Evolutionary conservation across 768 basidiomycete species (phyloP).

Genomic region (Thelephora ganbajun): DNA sequence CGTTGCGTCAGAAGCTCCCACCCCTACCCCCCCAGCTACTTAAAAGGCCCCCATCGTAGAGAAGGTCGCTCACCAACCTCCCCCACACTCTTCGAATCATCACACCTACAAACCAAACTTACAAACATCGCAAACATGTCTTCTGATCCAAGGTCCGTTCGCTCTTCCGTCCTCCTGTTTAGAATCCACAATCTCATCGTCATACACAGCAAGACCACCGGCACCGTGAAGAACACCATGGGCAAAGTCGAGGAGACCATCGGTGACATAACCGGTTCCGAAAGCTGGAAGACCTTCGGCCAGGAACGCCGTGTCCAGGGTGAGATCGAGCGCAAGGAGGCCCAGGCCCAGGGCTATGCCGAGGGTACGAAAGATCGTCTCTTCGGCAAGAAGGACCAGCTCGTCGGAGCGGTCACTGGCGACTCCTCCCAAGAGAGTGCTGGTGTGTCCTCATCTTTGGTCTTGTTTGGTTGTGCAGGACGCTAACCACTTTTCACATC

Average conservation of each 20-base stretch:
- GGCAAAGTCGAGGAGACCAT: slow-evolving; percentile 17
- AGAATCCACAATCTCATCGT: no score
- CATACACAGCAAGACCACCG: slow-evolving; percentile 14
- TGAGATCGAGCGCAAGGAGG: slow-evolving; percentile 35
- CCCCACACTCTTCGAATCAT: no score
- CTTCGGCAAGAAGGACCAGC: slow-evolving; percentile 30
- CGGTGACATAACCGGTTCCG: slow-evolving; percentile 33
- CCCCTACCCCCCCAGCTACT: no score
- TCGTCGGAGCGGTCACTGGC: slow-evolving; percentile 38
- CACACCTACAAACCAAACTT: no score
- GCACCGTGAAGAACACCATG: slow-evolving; percentile 18
- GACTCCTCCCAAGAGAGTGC: slow-evolving; percentile 29
- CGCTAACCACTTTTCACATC: not conserved
- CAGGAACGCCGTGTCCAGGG: slow-evolving; percentile 38
- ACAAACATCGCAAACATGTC: no score
- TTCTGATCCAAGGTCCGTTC: no score
- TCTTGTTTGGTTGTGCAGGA: not conserved
- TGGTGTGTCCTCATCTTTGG: slow-evolving; percentile 18
- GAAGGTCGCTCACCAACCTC: no score
- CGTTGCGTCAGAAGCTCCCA: no score
- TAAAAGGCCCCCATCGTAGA: no score
- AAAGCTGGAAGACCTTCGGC: slow-evolving; percentile 32
- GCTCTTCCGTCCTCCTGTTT: not conserved
- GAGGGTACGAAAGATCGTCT: slow-evolving; percentile 33
- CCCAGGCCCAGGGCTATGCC: slow-evolving; percentile 33